Percentiles rank a stretch among this genome's conserved stretches.
These are phyloP conservation scores for Amauroascus verrucosus DNA, from an alignment of 2,329 filamentous ascomycete species.

Conservation along the genomic window DNA sequence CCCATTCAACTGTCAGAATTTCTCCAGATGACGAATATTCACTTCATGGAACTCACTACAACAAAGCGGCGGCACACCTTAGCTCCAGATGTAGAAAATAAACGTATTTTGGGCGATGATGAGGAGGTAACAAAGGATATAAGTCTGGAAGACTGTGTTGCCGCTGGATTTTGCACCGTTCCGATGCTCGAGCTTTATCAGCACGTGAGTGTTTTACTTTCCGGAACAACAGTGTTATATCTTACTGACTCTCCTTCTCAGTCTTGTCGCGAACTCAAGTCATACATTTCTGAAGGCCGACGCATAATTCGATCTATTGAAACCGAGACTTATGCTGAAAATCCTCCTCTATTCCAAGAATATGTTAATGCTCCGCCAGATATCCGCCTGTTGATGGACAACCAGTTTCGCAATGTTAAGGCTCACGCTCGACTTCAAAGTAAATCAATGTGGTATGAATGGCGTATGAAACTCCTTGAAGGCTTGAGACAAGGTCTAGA, in stretches of 20 bases:
- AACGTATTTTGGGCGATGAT: conserved; percentile 20
- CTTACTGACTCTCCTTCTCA: conserved; percentile 21
- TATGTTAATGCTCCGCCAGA: conserved; percentile 79
- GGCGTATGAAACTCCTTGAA: conserved; percentile 80
- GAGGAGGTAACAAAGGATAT: conserved; percentile 24
- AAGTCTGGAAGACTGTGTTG: conserved; percentile 63
- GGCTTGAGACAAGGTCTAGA: conserved; percentile 72
- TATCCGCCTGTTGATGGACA: conserved; percentile 80
- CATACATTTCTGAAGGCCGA: conserved; percentile 88
- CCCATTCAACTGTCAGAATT: conserved; percentile 82
- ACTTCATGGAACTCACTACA: conserved; percentile 97
- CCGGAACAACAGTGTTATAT: not conserved
- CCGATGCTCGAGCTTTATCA: conserved; percentile 93
- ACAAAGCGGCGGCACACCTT: conserved; percentile 84
- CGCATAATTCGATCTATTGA: conserved; percentile 87
- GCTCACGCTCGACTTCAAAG: conserved; percentile 79
- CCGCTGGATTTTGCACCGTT: conserved; percentile 80
- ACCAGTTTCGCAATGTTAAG: conserved; percentile 95
- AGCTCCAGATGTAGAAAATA: conserved; percentile 43
- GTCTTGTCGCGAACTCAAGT: conserved; percentile 89
- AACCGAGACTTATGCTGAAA: conserved; percentile 75
- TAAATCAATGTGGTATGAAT: conserved; percentile 97
- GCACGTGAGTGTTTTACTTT: conserved; percentile 48
- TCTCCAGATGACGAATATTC: conserved; percentile 86
- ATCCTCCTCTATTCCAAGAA: conserved; percentile 81